Conservation (phyloP, 192 early-diverging fungal genomes). For the Linnemannia hyalina region DNA sequence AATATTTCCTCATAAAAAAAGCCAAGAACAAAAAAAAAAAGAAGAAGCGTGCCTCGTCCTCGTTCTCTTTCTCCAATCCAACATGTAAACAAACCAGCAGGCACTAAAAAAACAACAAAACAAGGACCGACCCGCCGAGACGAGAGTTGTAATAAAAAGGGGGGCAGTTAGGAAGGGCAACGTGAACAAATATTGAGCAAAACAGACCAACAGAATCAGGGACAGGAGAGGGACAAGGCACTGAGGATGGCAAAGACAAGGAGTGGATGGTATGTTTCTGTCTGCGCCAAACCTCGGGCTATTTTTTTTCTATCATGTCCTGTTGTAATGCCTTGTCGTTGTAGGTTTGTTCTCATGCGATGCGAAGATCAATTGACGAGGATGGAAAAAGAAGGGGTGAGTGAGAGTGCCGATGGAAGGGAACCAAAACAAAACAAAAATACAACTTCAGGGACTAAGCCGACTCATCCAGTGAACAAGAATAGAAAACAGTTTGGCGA, state of each 20-base stretch:
- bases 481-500: no score
- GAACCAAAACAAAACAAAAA: no score
- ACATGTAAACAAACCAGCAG: not conserved
- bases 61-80: not conserved
- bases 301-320: not conserved
- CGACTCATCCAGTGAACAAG: no score
- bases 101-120: no score
- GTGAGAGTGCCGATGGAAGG: not conserved
- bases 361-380: not conserved
- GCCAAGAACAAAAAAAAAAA: not conserved
- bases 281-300: not conserved
- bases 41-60: not conserved
- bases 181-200: not conserved
- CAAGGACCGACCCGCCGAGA: not conserved
- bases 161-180: not conserved
- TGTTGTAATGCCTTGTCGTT: not conserved
- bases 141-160: not conserved
- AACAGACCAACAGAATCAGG: no score
- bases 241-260: not conserved
- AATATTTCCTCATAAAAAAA: conserved; percentile 10
- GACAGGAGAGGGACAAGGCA: no score
- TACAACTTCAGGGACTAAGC: not conserved
- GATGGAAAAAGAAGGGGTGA: not conserved
- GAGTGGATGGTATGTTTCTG: not conserved
- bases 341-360: not conserved